Base-by-base conservation (phyloP, 2,329 filamentous ascomycete genomes). In the Hymenoscyphus scutula region DNA sequence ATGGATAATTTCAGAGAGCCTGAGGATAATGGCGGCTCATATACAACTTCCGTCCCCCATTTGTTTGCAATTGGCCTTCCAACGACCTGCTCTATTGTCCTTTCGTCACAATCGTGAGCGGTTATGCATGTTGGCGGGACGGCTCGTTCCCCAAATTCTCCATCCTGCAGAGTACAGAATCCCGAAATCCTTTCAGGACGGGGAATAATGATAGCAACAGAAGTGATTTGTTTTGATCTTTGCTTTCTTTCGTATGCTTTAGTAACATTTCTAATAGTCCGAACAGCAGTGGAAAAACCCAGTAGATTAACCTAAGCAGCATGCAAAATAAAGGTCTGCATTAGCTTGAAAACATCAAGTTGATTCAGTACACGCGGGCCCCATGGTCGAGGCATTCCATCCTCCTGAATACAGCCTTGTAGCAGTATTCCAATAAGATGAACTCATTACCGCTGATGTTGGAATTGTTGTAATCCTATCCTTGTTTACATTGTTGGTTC, bases 41-140 rank as follows among this genome's bases (percentile, higher is more conserved):
- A 41, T 19, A 19, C n/a, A 7, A 41, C 6, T 34, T 13, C 10
- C 32, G 32, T 34, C 32, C 11, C n/a, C n/a, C 2, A 11, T 41
- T 11, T 41, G 17, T 41, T 41, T 41, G 38, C 38, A 34, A 6
- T 34, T 34, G 10, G 32, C 32, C 32, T 34, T 34, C 32, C 8
- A 34, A 13, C 32, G 32, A 34, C 32, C 32, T 34, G 32, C 32
- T 34, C n/a, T n/a, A n/a, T n/a, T n/a, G n/a, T n/a, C n/a, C n/a
- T 34, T 34, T 34, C 7, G 30, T 41, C 15, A 41, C 7, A 19
- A 19, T 45, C n/a, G 8, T 30, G 23, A 54, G 51, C 51, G 51
- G 17, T 54, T 54, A 54, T 54, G 51, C 25, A 30, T 54, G 51
- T 54, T 54, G 51, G 23, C 51, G 51, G 51, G n/a, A 17, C 51